Conservation (phyloP, 148 eudicot genomes). For the Beta vulgaris region DNA sequence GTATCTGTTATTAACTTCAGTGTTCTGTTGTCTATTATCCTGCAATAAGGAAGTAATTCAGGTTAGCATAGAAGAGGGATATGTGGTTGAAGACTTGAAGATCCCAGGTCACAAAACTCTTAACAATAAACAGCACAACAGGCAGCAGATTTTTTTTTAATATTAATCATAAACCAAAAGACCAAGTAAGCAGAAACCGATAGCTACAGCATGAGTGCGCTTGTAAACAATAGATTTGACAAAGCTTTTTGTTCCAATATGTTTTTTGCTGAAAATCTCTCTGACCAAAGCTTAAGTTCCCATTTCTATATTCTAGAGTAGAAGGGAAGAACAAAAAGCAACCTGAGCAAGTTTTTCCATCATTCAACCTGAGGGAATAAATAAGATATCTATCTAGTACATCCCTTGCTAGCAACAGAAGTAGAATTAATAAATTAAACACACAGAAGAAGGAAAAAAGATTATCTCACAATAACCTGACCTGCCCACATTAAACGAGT, state of each 20-base stretch:
- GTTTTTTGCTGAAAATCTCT: too few relatives aligned
- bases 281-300: background rate
- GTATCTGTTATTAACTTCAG: constrained; percentile 69
- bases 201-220: background rate
- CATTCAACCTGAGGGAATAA: too few relatives aligned
- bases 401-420: too few relatives aligned
- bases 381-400: too few relatives aligned
- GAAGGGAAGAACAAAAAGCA: too few relatives aligned
- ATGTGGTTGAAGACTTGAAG: too few relatives aligned
- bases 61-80: constrained; percentile 21
- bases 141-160: background rate
- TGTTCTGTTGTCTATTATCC: constrained; percentile 89
- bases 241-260: background rate
- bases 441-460: background rate
- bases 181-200: background rate
- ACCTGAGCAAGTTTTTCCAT: too few relatives aligned
- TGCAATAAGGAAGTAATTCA: constrained; percentile 33
- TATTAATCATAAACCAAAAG: background rate
- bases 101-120: background rate
- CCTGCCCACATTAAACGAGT: too few relatives aligned
- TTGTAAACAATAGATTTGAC: background rate
- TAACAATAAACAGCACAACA: background rate
- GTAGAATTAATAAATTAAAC: too few relatives aligned
- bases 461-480: background rate
- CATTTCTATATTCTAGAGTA: too few relatives aligned